These are phyloP conservation scores for Salvia sclarea DNA, from an alignment of 305 asterid genomes.

Conservation along the genomic window DNA sequence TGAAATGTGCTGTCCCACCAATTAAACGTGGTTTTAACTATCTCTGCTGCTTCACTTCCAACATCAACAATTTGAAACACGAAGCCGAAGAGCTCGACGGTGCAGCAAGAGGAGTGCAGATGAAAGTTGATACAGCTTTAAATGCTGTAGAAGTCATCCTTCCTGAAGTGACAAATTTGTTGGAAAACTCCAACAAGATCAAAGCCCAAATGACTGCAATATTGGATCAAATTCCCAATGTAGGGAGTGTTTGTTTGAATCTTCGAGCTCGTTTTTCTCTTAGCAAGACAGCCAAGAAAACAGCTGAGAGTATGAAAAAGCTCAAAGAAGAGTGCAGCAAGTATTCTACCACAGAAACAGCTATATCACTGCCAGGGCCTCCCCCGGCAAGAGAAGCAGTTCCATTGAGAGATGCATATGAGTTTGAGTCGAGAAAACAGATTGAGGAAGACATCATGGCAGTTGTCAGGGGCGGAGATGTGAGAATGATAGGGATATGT, in stretches of 20 bases:
- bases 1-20: constrained; percentile 13
- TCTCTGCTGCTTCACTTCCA: constrained; percentile 24
- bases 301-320: background rate
- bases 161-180: constrained; percentile 24
- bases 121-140: background rate
- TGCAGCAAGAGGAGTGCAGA: background rate
- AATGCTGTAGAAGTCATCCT: background rate
- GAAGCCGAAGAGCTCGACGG: constrained; percentile 7
- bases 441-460: background rate
- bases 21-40: constrained; percentile 23
- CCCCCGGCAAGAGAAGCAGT: background rate
- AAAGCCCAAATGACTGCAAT: background rate
- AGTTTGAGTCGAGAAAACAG: background rate
- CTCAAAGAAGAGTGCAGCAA: background rate
- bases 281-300: constrained; percentile 23
- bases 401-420: background rate
- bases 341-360: no score
- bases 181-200: background rate
- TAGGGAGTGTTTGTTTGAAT: background rate
- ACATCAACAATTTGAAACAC: background rate
- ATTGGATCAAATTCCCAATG: background rate
- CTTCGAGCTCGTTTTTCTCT: background rate
- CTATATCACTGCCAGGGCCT: constrained; percentile 1
- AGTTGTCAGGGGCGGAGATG: no score
- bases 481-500: no score